Base-by-base conservation (phyloP, 805 yeast genomes). In the Yueomyces sinensis region DNA sequence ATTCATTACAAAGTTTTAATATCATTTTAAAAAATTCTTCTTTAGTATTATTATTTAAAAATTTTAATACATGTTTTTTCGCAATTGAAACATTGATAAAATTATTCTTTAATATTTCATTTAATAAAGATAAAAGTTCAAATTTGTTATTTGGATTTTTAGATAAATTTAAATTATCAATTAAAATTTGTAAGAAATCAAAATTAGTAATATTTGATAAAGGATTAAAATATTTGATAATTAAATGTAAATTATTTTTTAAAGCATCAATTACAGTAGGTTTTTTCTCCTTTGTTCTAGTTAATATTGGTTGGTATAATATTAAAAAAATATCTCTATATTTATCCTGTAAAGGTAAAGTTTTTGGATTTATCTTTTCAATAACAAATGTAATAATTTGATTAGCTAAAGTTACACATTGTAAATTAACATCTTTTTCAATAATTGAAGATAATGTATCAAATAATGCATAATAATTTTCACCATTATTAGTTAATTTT, bases 221-320 rank as follows among this genome's bases (percentile, higher is more conserved):
- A 13, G 55, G 54, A 72, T 60, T 0, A 73, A 65, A 9, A 76
- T 62, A 39, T 60, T 59, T 24, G 3, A 81, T 65, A 0, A 80
- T 70, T 52, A 77, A 81, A 32, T 29, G 24, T 34, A 87, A 61
- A 0, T 89, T 77, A 18, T 54, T 58, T 15, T 65, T 62, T n/a
- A 89, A 61, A 0, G 91, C 79, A 17, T 77, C 86, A 2, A 80
- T 62, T 0, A 84, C 91, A 3, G 77, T 62, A 18, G 71, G 76
- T 49, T 89, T 89, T 62, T 82, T 86, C 53, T 91, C 98, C 50
- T 84, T 87, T 13, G 82, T 72, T 45, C 96, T 68, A 43, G 84
- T 95, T 30, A 91, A 56, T 37, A 82, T 55, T 0, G 91, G 76
- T 3, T 59, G 56, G 18, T 83, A 60, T 2, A 82, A 67, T 1